Base-by-base conservation (phyloP, 129 eudicot species). In the Heracleum sosnowskyi region DNA sequence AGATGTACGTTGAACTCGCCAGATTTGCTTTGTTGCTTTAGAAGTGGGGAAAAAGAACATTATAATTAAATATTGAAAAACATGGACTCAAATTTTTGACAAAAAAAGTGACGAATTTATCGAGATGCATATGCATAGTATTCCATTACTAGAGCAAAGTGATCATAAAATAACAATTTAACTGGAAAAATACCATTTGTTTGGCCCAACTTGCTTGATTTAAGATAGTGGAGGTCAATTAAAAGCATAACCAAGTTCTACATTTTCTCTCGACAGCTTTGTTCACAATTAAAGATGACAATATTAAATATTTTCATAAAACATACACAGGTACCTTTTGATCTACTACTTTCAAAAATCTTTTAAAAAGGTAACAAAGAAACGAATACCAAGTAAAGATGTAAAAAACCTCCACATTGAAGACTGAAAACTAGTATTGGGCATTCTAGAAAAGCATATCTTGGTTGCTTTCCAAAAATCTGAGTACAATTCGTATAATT, bases 1-100 rank as follows among this genome's bases (percentile, higher is more conserved):
- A 71, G 80, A 79, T 90, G 91, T 35, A 96, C 86, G 85, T 89
- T 72, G 68, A 92, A 83, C 80, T 84, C 83, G 51, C 79, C 87
- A 73, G 60, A 75, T 40, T 51, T 73, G 55, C 75, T 83, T 69
- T 76, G 78, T 85, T 79, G 85, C 99, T 96, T 69, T 37, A 89
- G 46, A 80, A 74, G 47, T 40, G 76, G 57, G 34, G 17, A 72
- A 79, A 81, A 72, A n/a, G 77, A 73, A 76, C 60, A 34, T 84
- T 46, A 75, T 75, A 33, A 75, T 33, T 60, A 82, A 6, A 39
- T 39, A 37, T 35, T 28, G 8, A 13, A 63, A 63, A 63, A 29
- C 17, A 29, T 3, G 70, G 70, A 63, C 70, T 55, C 8, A 53
- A 6, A 18, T 4, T 5, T 53, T 1, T 26, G 45, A 55, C 22